phyloP scores from a whole-genome alignment of 2,329 filamentous ascomycete species.

The Botrytis deweyae region DNA sequence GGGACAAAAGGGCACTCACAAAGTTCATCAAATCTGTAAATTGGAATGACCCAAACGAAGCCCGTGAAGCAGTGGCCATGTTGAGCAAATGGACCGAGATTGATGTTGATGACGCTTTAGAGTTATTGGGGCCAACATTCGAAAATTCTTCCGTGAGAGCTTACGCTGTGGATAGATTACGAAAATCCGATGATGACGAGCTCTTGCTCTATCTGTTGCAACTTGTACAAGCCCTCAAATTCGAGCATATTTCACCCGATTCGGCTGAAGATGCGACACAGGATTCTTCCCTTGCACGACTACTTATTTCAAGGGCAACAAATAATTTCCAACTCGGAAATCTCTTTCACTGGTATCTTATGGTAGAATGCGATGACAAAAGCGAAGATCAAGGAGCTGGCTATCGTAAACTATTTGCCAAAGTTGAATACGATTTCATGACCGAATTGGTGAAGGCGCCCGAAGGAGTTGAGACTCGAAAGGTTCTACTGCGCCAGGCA shows the following conservation, averaged over 20 bases:
- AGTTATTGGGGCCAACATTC: conserved; percentile 88
- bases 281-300: conserved; percentile 83
- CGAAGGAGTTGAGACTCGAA: conserved; percentile 70
- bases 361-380: conserved; percentile 84
- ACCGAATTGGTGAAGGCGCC: conserved; percentile 71
- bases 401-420: conserved; percentile 83
- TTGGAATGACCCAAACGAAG: conserved; percentile 83
- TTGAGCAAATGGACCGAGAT: conserved; percentile 94
- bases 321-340: conserved; percentile 90
- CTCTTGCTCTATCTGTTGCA: conserved; percentile 88
- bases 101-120: conserved; percentile 92
- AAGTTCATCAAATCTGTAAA: conserved; percentile 98
- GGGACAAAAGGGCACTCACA: conserved; percentile 88
- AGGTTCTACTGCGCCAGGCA: conserved; percentile 78
- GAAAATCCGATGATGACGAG: conserved; percentile 91
- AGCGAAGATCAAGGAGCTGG: conserved; percentile 72
- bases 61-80: conserved; percentile 84
- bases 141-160: conserved; percentile 84
- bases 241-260: conserved; percentile 70
- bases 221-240: conserved; percentile 93
- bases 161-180: conserved; percentile 87
- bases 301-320: conserved; percentile 83
- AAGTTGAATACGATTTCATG: conserved; percentile 97
- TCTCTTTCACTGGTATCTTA: conserved; percentile 97
- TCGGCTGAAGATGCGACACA: conserved; percentile 61